Percentiles rank a stretch among this genome's conserved stretches.
Evolutionary conservation across 495 filamentous ascomycete genomes (phyloP).

Genomic region (Monascus purpureus): DNA sequence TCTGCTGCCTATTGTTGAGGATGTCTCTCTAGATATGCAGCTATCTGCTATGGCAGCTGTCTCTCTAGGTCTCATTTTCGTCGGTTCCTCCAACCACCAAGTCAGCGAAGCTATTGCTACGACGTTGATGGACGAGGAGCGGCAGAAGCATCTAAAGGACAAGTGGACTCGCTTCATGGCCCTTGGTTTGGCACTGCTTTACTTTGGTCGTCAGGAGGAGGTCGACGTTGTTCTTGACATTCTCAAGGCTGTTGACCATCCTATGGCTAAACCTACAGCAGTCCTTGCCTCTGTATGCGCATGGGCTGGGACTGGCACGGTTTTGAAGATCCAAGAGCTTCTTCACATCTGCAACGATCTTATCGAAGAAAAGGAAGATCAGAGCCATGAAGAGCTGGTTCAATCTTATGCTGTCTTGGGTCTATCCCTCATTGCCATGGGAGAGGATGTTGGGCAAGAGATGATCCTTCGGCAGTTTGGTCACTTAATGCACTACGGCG

Average conservation of each 20-base stretch:
- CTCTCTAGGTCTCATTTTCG: conserved; percentile 77
- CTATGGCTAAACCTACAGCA: conserved; percentile 79
- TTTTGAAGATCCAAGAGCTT: conserved; percentile 90
- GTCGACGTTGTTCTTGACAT: conserved; percentile 92
- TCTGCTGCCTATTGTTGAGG: conserved; percentile 74
- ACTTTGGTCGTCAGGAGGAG: conserved; percentile 92
- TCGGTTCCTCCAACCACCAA: conserved; percentile 80
- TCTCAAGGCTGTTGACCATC: conserved; percentile 87
- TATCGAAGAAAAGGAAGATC: conserved; percentile 82
- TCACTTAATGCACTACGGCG: conserved; percentile 98
- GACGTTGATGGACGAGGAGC: conserved; percentile 82
- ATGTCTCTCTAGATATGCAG: conserved; percentile 77
- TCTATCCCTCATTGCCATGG: conserved; percentile 90
- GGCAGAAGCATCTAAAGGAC: conserved; percentile 74
- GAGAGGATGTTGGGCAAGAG: conserved; percentile 94
- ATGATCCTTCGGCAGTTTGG: conserved; percentile 97
- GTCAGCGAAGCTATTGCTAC: conserved; percentile 80
- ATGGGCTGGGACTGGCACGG: conserved; percentile 93
- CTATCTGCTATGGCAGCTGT: conserved; percentile 93
- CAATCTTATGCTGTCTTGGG: conserved; percentile 95
- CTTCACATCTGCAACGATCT: conserved; percentile 96
- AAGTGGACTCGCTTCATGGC: conserved; percentile 98
- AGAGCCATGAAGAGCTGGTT: conserved; percentile 84
- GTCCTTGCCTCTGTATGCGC: conserved; percentile 92
- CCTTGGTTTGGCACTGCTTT: conserved; percentile 84